Conservation (phyloP, 495 filamentous ascomycete species). For the Penicillium psychrofluorescens region DNA sequence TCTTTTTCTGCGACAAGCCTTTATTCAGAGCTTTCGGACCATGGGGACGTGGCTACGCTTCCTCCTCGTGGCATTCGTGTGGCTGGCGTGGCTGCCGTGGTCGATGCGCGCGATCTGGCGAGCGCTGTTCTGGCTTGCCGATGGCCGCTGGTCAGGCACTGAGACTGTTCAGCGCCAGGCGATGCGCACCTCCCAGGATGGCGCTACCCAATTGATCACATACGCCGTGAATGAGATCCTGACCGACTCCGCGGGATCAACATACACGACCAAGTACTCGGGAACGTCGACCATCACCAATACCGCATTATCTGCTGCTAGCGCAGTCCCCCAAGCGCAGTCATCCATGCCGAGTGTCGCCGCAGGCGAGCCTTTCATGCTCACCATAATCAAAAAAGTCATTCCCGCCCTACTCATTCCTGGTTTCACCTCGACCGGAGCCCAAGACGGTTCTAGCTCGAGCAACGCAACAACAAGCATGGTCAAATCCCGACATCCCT, state of each 20-base stretch:
- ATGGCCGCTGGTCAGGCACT: conserved; percentile 70
- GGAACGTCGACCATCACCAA: conserved; percentile 19
- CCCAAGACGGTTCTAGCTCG: conserved; percentile 5
- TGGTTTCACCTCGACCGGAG: conserved; percentile 23
- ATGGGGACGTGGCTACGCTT: conserved; percentile 70
- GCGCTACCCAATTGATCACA: conserved; percentile 9
- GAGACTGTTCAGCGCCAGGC: conserved; percentile 19
- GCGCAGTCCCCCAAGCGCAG: conserved; percentile 18
- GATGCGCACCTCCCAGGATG: conserved; percentile 7
- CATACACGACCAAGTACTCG: background rate
- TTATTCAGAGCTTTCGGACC: conserved; percentile 61
- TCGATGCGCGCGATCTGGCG: conserved; percentile 88
- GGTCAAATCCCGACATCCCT: conserved; percentile 28
- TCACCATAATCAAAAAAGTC: conserved; percentile 38
- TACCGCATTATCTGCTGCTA: conserved; percentile 17
- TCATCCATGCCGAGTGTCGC: conserved; percentile 38
- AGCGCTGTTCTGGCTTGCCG: conserved; percentile 88
- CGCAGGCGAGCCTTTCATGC: conserved; percentile 40
- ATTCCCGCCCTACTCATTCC: conserved; percentile 34
- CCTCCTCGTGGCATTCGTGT: conserved; percentile 74
- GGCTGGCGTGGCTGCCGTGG: conserved; percentile 84
- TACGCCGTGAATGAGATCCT: conserved; percentile 2
- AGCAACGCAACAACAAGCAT: conserved; percentile 15
- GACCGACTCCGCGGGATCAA: too few relatives aligned
- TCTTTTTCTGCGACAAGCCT: conserved; percentile 69